Evolutionary conservation across 768 basidiomycete species (phyloP).

Genomic region (Neoboletus magnificus): DNA sequence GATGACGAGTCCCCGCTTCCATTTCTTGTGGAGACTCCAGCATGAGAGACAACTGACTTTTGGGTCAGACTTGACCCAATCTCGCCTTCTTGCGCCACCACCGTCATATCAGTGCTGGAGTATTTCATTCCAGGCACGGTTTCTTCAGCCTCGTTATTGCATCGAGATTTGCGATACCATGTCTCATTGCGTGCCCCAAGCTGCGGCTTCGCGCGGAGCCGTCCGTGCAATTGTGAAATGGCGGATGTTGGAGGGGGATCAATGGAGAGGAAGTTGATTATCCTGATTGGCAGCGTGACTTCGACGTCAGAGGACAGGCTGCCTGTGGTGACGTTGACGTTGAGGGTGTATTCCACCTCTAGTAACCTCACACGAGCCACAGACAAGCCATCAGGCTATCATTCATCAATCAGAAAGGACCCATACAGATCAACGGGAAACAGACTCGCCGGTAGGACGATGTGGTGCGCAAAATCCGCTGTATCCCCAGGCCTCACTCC

Average conservation of each 20-base stretch:
- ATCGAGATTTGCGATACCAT: constrained; percentile 31
- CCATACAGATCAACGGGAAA: not conserved
- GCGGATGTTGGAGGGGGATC: constrained; percentile 63
- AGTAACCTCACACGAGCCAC: constrained; percentile 65
- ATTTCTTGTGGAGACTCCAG: constrained; percentile 1
- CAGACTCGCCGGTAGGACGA: constrained; percentile 69
- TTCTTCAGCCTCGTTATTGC: constrained; percentile 15
- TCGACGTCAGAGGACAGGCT: constrained; percentile 59
- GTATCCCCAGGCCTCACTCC: constrained; percentile 66
- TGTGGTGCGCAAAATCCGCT: constrained; percentile 61
- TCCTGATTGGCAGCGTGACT: constrained; percentile 68
- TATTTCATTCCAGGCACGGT: constrained; percentile 36
- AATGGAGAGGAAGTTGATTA: constrained; percentile 83
- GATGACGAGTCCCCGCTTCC: constrained; percentile 21
- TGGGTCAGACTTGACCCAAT: constrained; percentile 3
- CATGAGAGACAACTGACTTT: constrained; percentile 4
- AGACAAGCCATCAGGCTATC: constrained; percentile 66
- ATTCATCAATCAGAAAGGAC: constrained; percentile 3
- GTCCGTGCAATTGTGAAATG: constrained; percentile 18
- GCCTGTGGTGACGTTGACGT: constrained; percentile 59
- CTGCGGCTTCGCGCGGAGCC: constrained; percentile 24
- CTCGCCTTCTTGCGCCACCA: constrained; percentile 23
- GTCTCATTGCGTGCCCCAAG: constrained; percentile 21
- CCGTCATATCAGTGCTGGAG: constrained; percentile 24
- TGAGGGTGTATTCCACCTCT: constrained; percentile 73